phyloP scores from a whole-genome alignment of 495 filamentous ascomycete species.

The Daldinia bambusicola region DNA sequence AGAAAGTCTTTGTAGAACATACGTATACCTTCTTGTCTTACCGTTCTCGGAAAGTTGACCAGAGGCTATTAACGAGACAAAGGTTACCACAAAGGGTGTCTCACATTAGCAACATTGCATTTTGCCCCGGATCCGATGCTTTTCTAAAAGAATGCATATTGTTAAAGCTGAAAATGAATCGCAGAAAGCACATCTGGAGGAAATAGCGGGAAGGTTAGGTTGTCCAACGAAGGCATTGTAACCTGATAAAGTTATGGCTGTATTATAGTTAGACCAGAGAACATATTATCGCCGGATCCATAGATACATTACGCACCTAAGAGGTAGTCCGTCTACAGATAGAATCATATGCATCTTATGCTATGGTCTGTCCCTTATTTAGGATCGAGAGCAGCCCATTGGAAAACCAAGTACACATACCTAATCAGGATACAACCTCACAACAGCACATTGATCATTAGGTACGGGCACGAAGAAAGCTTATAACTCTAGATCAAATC shows the following conservation, averaged over 20 bases:
- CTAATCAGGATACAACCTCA: background rate
- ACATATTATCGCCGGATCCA: no score
- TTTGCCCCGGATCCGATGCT: background rate
- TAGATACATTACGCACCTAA: no score
- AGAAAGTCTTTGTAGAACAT: background rate
- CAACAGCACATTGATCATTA: background rate
- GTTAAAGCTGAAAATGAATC: background rate
- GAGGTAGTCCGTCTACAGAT: no score
- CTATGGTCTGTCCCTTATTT: no score
- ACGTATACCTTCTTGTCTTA: background rate
- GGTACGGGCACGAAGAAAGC: background rate
- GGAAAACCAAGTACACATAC: no score
- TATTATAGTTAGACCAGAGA: background rate
- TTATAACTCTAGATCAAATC: constrained; percentile 28
- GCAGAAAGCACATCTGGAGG: background rate
- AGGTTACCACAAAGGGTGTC: background rate
- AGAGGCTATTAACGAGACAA: background rate
- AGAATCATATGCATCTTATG: no score
- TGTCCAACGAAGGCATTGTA: no score
- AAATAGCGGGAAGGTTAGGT: no score
- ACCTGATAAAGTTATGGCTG: no score
- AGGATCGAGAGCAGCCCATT: no score
- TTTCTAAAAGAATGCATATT: background rate
- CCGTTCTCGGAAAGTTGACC: background rate
- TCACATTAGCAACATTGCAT: background rate